Percentiles rank a stretch among this genome's conserved stretches.
phyloP scores from a whole-genome alignment of 208 protist genomes.

The Leishmania arabica region DNA sequence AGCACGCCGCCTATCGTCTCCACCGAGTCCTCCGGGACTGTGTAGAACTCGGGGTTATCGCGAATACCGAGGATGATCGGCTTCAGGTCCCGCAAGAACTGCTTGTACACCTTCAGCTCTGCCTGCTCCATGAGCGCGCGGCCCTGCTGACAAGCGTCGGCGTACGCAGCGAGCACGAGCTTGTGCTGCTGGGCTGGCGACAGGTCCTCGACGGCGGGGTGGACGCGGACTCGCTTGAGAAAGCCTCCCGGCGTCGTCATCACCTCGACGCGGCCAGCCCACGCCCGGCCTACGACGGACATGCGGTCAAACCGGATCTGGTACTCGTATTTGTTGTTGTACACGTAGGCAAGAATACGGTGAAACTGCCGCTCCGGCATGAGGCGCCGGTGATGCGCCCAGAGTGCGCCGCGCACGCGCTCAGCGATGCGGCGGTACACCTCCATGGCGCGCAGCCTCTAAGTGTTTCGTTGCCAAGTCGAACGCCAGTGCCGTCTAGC shows the following conservation, averaged over 20 bases:
- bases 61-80: conserved; percentile 91
- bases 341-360: conserved; percentile 92
- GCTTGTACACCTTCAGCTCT: conserved; percentile 89
- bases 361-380: conserved; percentile 92
- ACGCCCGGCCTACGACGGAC: conserved; percentile 82
- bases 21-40: conserved; percentile 64
- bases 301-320: conserved; percentile 92
- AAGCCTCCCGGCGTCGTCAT: conserved; percentile 84
- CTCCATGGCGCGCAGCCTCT: conserved; percentile 55
- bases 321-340: conserved; percentile 95
- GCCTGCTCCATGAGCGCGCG: conserved; percentile 84
- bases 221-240: conserved; percentile 85
- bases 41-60: conserved; percentile 94
- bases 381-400: conserved; percentile 91
- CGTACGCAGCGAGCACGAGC: conserved; percentile 86
- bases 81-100: conserved; percentile 90
- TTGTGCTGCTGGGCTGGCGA: conserved; percentile 55
- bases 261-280: conserved; percentile 86
- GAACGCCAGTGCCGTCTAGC: conserved; percentile 1
- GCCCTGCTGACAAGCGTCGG: conserved; percentile 74
- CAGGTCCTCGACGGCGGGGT: conserved; percentile 81
- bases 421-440: conserved; percentile 90
- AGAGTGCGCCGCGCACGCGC: conserved; percentile 87
- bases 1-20: conserved; percentile 83
- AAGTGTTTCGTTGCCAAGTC: neutral